Evolutionary conservation across 75 land plant genomes (phyloP).

Genomic region (Larix kaempferi): DNA sequence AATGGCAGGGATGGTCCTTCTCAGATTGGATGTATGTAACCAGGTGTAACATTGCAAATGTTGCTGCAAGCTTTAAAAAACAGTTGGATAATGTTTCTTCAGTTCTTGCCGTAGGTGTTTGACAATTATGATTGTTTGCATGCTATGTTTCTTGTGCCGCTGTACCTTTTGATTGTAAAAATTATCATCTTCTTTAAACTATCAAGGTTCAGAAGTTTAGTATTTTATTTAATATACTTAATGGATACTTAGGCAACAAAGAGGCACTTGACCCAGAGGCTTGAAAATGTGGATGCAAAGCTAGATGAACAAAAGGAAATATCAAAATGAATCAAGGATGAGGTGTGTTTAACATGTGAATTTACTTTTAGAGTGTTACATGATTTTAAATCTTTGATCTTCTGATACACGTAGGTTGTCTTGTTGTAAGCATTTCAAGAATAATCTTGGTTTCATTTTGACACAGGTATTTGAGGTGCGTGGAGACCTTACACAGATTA

Average conservation of each 20-base stretch:
- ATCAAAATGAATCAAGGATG: constrained; percentile 55
- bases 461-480: constrained; percentile 50
- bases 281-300: constrained; percentile 64
- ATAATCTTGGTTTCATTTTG: not conserved
- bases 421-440: not conserved
- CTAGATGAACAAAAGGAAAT: constrained; percentile 77
- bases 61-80: constrained; percentile 65
- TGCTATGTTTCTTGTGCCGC: not conserved
- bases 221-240: not conserved
- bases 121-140: not conserved
- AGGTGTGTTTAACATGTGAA: constrained; percentile 28
- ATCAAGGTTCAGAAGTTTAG: no score
- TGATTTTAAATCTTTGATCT: not conserved
- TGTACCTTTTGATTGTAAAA: not conserved
- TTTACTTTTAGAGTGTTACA: no score
- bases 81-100: constrained; percentile 77
- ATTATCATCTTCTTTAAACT: not conserved
- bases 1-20: constrained; percentile 67
- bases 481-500: constrained; percentile 38
- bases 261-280: constrained; percentile 56
- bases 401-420: not conserved
- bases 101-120: constrained; percentile 57
- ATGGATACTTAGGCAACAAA: constrained; percentile 47
- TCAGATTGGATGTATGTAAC: constrained; percentile 95
- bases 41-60: constrained; percentile 75